These are phyloP conservation scores for Hymenoscyphus albidus DNA, from an alignment of 2,329 filamentous ascomycete species.

Conservation along the genomic window DNA sequence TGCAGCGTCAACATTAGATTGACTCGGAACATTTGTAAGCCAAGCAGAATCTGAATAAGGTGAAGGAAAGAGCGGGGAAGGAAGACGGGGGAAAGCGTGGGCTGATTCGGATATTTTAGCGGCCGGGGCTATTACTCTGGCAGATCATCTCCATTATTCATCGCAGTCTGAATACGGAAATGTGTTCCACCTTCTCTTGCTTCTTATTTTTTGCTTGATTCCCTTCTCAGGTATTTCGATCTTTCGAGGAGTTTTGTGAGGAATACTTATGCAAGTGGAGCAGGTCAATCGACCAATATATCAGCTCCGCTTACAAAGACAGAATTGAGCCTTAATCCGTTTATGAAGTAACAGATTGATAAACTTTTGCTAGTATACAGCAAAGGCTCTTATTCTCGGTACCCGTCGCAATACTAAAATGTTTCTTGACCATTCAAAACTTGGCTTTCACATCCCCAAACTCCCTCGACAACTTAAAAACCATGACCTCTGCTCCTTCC, in stretches of 20 bases:
- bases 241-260: too few relatives aligned
- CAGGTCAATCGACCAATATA: too few relatives aligned
- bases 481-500: conserved; percentile 10
- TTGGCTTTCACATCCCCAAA: conserved; percentile 10
- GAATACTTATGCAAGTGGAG: too few relatives aligned
- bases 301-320: too few relatives aligned
- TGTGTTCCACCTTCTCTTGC: too few relatives aligned
- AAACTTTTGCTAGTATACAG: background rate
- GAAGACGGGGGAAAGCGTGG: background rate
- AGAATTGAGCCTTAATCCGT: too few relatives aligned
- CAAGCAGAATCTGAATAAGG: background rate
- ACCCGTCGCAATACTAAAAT: background rate
- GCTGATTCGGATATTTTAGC: background rate
- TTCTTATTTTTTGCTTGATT: too few relatives aligned
- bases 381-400: background rate
- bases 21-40: background rate
- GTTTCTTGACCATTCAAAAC: background rate
- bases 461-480: conserved; percentile 10
- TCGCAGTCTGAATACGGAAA: too few relatives aligned
- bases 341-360: too few relatives aligned
- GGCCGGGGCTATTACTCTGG: background rate
- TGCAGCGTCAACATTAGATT: background rate
- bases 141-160: too few relatives aligned
- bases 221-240: too few relatives aligned
- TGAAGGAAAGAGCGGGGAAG: background rate